These are phyloP conservation scores for Infundibulicybe gibba DNA, from an alignment of 768 basidiomycete species.

Conservation along the genomic window DNA sequence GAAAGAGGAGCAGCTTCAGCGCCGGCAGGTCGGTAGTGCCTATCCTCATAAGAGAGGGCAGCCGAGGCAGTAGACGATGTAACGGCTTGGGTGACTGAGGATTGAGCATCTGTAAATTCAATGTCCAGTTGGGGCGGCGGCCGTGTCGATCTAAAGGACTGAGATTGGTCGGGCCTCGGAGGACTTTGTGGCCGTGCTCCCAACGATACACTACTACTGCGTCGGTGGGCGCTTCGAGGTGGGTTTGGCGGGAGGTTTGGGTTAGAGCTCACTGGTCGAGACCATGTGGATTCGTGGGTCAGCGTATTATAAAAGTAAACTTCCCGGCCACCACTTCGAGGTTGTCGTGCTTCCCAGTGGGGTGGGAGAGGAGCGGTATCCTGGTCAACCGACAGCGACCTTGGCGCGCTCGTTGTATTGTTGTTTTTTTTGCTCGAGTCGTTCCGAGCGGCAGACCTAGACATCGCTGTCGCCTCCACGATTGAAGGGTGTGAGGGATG, in stretches of 20 bases:
- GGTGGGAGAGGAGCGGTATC: slow-evolving; percentile 40
- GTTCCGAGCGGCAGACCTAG: slow-evolving; percentile 36
- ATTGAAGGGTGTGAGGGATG: slow-evolving; percentile 56
- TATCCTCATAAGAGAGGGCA: slow-evolving; percentile 51
- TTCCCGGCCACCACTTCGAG: slow-evolving; percentile 42
- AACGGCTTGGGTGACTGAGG: slow-evolving; percentile 10
- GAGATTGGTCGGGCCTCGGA: slow-evolving; percentile 25
- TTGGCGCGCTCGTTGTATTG: slow-evolving; percentile 22
- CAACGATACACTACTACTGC: slow-evolving; percentile 19
- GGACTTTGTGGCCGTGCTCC: slow-evolving; percentile 17
- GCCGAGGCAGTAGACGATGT: slow-evolving; percentile 14
- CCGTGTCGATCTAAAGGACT: slow-evolving; percentile 14
- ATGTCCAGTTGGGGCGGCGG: slow-evolving; percentile 11
- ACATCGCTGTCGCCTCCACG: slow-evolving; percentile 62
- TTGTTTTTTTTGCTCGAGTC: slow-evolving; percentile 29
- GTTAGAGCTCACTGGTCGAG: slow-evolving; percentile 35
- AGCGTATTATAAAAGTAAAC: slow-evolving; percentile 57
- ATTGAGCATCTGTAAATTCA: slow-evolving; percentile 12
- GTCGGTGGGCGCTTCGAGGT: slow-evolving; percentile 20
- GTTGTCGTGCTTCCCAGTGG: slow-evolving; percentile 57
- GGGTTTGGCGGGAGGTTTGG: slow-evolving; percentile 17
- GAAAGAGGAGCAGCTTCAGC: slow-evolving; percentile 11
- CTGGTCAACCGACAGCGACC: slow-evolving; percentile 15
- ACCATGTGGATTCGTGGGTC: slow-evolving; percentile 59
- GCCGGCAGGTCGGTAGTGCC: slow-evolving; percentile 59